phyloP scores from a whole-genome alignment of 768 basidiomycete species.

The Leccinum ochraceum region DNA sequence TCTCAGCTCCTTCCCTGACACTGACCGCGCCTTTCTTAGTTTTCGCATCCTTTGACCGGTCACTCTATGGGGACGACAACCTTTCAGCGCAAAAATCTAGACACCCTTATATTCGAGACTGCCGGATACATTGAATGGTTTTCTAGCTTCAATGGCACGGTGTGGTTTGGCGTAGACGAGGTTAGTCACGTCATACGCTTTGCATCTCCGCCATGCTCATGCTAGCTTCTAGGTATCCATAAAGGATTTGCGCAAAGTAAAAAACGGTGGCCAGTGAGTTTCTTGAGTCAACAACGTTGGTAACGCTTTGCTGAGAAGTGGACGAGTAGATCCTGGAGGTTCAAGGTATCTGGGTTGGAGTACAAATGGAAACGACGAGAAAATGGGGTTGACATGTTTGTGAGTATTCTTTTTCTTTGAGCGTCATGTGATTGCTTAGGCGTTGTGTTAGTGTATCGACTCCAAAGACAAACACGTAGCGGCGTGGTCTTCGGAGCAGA shows the following conservation, averaged over 20 bases:
- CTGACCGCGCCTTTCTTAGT: conserved; percentile 27
- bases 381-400: conserved; percentile 46
- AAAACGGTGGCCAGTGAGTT: conserved; percentile 53
- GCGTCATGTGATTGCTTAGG: not conserved
- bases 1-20: not conserved
- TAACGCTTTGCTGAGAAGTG: conserved; percentile 3
- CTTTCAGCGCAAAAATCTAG: conserved; percentile 48
- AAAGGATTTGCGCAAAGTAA: conserved; percentile 48
- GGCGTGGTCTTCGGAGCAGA: conserved; percentile 43
- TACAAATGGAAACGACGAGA: conserved; percentile 60
- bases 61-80: conserved; percentile 43
- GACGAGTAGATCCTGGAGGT: conserved; percentile 49
- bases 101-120: conserved; percentile 46
- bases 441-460: conserved; percentile 48
- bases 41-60: conserved; percentile 48
- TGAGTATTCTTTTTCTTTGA: conserved; percentile 30
- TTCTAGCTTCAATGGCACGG: conserved; percentile 43
- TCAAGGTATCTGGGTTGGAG: conserved; percentile 47
- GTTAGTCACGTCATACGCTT: conserved; percentile 24
- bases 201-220: not conserved
- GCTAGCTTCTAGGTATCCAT: conserved; percentile 37
- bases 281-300: not conserved
- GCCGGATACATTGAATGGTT: conserved; percentile 58
- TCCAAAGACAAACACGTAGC: conserved; percentile 49
- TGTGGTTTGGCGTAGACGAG: conserved; percentile 51